Base-by-base conservation (phyloP, 768 basidiomycete genomes). In the Phlebiopsis flavidoalba region DNA sequence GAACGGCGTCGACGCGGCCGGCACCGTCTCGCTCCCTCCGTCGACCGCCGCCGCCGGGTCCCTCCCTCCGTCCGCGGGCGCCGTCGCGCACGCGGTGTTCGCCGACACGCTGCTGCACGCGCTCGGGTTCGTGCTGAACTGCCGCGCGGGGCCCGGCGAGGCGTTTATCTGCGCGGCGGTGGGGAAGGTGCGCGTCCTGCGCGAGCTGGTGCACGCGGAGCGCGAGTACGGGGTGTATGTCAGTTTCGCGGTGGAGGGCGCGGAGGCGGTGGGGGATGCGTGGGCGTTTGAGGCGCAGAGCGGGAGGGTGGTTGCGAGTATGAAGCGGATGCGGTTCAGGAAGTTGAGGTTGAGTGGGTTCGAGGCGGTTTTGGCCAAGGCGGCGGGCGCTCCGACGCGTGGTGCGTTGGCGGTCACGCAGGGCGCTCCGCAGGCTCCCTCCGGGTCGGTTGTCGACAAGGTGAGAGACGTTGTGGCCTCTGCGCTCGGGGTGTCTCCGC, bases 101-200 rank as follows among this genome's bases (percentile, higher is more conserved):
- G 73, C 82, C 60, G 89, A 91, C 63, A 83, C 85, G 0, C 73
- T 91, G 33, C 73, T 89, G 33, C 89, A 91, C 60, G 78, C 82
- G 40, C 83, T 88, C 0, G 89, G 89, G 3, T 88, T 91, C 70
- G 73, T 89, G 36, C 79, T 83, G 24, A 91, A 91, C 69, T 68
- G 83, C 66, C 79, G 77, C 45, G 81, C 79, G 8, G 70, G 73
- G 10, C 57, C 74, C 24, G 73, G 80, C 26, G 80, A 87, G 57
- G 85, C 79, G 0, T 86, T 81, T 68, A 86, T 91, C 57, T 91
- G 89, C 75, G 79, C 73, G 31, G 76, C 79, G 22, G 75, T 88
- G 33, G 80, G 76, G 15, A 66, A 75, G 5, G 73, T 87, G 46
- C 77, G 78, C 58, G 66, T 83, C 5, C 65, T 88, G 1, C 74